Conservation (phyloP, 805 yeast genomes). For the Zygosaccharomyces rouxii region DNA sequence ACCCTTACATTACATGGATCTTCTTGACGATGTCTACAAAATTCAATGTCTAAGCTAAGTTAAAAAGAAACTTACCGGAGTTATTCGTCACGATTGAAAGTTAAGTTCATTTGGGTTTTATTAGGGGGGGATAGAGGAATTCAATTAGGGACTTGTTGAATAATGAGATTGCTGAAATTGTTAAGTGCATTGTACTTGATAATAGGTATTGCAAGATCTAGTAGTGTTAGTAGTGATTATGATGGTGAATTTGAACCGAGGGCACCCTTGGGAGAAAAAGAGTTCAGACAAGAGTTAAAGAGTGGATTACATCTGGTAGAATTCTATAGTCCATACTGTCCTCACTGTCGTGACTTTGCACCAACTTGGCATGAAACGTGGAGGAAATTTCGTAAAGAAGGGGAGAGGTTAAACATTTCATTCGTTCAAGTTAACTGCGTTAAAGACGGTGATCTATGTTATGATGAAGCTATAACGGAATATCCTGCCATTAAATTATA, state of each 20-base stretch:
- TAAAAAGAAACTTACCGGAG: neutral
- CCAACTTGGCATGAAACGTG: slow-evolving; percentile 80
- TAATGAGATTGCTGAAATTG: neutral
- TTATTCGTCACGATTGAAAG: neutral
- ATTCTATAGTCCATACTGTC: slow-evolving; percentile 85
- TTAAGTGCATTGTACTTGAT: neutral
- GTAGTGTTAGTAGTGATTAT: neutral
- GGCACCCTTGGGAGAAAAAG: slow-evolving; percentile 43
- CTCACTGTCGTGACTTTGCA: slow-evolving; percentile 72
- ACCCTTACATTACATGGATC: neutral
- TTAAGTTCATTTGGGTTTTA: neutral
- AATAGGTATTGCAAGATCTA: neutral
- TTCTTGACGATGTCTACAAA: neutral
- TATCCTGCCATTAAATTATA: slow-evolving; percentile 74
- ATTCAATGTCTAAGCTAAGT: neutral
- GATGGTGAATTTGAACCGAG: slow-evolving; percentile 38
- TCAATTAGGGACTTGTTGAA: neutral
- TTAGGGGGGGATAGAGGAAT: neutral
- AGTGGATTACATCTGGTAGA: slow-evolving; percentile 71
- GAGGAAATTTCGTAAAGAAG: slow-evolving; percentile 43
- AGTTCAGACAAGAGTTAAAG: slow-evolving; percentile 47
- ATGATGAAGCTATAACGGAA: slow-evolving; percentile 52
- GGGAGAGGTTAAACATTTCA: slow-evolving; percentile 40
- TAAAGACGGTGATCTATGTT: slow-evolving; percentile 81
- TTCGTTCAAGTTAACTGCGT: slow-evolving; percentile 83